Evolutionary conservation across 805 yeast genomes (phyloP).

Genomic region (Zygosaccharomyces kombuchaensis): DNA sequence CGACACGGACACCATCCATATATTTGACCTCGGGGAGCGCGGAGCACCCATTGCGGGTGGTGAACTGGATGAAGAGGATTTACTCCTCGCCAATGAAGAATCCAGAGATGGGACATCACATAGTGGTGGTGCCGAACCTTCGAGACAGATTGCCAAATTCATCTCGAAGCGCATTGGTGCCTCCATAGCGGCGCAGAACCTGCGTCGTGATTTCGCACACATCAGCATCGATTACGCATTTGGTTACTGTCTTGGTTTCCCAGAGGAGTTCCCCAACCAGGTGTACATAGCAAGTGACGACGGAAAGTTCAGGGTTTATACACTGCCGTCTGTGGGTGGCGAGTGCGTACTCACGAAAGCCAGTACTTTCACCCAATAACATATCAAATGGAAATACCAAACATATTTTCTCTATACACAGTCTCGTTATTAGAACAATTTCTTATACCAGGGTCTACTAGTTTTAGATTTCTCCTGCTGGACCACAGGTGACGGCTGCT

Average conservation of each 20-base stretch:
- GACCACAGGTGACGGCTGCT: background rate
- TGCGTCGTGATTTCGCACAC: slow-evolving; percentile 31
- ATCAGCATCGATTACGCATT: slow-evolving; percentile 23
- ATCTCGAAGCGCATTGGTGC: slow-evolving; percentile 27
- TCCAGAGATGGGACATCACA: slow-evolving; percentile 7
- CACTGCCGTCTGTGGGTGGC: slow-evolving; percentile 27
- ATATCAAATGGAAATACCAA: background rate
- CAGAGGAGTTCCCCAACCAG: slow-evolving; percentile 31
- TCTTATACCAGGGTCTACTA: slow-evolving; percentile 16
- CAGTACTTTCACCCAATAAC: slow-evolving; percentile 16
- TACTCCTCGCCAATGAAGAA: slow-evolving; percentile 9
- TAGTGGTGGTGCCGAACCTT: slow-evolving; percentile 12
- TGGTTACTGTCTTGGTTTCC: slow-evolving; percentile 28
- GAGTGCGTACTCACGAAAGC: slow-evolving; percentile 31
- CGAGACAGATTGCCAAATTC: slow-evolving; percentile 25
- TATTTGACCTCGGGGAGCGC: slow-evolving; percentile 59
- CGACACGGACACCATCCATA: slow-evolving; percentile 84
- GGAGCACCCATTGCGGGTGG: slow-evolving; percentile 3
- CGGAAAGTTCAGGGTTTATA: slow-evolving; percentile 26
- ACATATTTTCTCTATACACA: background rate
- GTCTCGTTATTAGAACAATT: slow-evolving; percentile 17
- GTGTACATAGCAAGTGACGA: slow-evolving; percentile 30
- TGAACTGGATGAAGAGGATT: slow-evolving; percentile 14
- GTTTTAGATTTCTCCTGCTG: background rate
- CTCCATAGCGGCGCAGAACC: slow-evolving; percentile 29